Conservation (phyloP, 345 rosid genomes). For the Xanthoceras sorbifolium region DNA sequence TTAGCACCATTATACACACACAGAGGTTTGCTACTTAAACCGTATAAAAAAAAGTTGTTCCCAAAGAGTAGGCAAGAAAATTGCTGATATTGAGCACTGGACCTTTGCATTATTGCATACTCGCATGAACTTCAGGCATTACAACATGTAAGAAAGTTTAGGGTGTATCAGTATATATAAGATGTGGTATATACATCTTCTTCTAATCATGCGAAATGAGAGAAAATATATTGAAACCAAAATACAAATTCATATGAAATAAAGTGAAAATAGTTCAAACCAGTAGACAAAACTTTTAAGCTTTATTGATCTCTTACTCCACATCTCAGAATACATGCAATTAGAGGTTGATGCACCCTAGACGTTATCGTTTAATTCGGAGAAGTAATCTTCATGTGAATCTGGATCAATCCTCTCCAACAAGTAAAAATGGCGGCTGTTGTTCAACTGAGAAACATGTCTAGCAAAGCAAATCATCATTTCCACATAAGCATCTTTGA, state of each 20-base stretch:
- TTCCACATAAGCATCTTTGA: slow-evolving; percentile 18
- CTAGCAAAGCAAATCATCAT: slow-evolving; percentile 19
- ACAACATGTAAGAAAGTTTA: too few relatives aligned
- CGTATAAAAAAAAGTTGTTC: too few relatives aligned
- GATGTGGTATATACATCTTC: too few relatives aligned
- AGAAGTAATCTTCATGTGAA: neutral
- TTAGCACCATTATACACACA: too few relatives aligned
- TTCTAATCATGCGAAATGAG: too few relatives aligned
- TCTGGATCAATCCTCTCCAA: neutral
- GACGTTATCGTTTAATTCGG: too few relatives aligned
- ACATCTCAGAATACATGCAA: neutral
- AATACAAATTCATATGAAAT: neutral
- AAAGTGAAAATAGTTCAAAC: neutral
- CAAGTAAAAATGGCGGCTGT: neutral
- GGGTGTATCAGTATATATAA: too few relatives aligned
- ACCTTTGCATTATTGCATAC: too few relatives aligned
- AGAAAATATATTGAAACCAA: neutral
- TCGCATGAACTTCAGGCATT: too few relatives aligned
- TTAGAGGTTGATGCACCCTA: neutral
- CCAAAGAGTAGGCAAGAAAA: too few relatives aligned
- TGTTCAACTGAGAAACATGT: slow-evolving; percentile 11
- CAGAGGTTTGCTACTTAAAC: too few relatives aligned
- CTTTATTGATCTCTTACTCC: neutral
- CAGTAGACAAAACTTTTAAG: neutral
- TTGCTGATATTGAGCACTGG: too few relatives aligned